Percentiles rank a stretch among this genome's conserved stretches.
These are phyloP conservation scores for Cyclotella baltica DNA, from an alignment of 108 stramenopile genomes.

Conservation along the genomic window DNA sequence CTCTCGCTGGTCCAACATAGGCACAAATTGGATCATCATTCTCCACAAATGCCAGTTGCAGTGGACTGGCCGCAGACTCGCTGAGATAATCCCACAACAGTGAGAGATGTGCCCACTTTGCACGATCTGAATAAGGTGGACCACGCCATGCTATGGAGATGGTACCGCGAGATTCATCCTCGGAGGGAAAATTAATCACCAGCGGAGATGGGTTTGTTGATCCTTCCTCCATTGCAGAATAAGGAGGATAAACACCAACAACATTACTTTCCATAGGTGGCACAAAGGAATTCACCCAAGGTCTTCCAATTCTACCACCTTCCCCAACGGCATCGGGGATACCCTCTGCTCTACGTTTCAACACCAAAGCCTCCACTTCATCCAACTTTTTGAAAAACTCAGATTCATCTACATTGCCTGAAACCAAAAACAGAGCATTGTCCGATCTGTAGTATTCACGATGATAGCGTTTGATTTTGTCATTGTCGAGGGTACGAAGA, in stretches of 20 bases:
- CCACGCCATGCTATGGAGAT: conserved; percentile 52
- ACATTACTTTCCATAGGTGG: conserved; percentile 36
- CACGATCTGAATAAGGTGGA: conserved; percentile 30
- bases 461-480: conserved; percentile 51
- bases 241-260: conserved; percentile 41
- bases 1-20: conserved; percentile 46
- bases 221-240: not conserved
- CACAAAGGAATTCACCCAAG: conserved; percentile 37
- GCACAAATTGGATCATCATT: conserved; percentile 53
- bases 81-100: conserved; percentile 48
- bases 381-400: conserved; percentile 51
- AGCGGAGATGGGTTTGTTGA: conserved; percentile 22
- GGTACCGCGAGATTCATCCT: conserved; percentile 52
- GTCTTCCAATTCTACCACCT: conserved; percentile 31
- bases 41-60: conserved; percentile 53
- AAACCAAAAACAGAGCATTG: conserved; percentile 45
- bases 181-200: conserved; percentile 41
- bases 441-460: conserved; percentile 50
- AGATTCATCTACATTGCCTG: conserved; percentile 42
- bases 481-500: conserved; percentile 34
- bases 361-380: conserved; percentile 43
- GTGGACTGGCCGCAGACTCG: conserved; percentile 47
- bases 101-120: conserved; percentile 33
- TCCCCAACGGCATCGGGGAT: conserved; percentile 1
- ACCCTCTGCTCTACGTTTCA: conserved; percentile 21